Evolutionary conservation across 495 filamentous ascomycete species (phyloP), one percentile per base, ranked within the genome.

Genomic region (Pyrenula massariospora): DNA sequence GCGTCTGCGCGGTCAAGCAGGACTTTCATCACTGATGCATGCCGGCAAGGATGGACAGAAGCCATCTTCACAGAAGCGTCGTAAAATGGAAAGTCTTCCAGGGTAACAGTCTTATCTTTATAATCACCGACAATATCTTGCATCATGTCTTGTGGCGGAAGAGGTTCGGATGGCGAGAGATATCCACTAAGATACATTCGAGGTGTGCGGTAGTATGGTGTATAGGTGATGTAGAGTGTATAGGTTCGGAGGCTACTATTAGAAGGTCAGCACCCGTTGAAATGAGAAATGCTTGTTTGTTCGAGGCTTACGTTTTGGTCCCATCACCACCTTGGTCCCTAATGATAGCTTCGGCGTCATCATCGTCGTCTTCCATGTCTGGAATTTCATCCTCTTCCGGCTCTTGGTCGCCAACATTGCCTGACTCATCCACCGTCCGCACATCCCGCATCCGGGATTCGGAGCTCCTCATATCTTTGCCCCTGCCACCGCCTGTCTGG

Each of bases 81-180:
- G 64, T 88, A 91, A 76, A 91, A 94, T 22, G 90, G 90, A 68
- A 99, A 99, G 67, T 96, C 89, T 69, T 99, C 94, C 48, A 97
- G 82, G 15, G 94, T 99, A 58, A 99, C 93, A 8, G 93, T 99
- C 75, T 99, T 99, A 73, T 97, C 92, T 66, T 95, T 95, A 77
- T 99, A 99, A 77, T 99, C 94, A 63, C 94, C 92, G 24, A 96
- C 87, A 63, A 99, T 97, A 63, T 99, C 94, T 66, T 99, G 93
- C 87, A 97, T 95, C 94, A 99, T 97, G 22, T 86, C 77, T 22
- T 86, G 81, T 1, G 93, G 94, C 3, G 87, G 80, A 22, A 96
- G 87, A 3, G 95, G 91, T 60, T 88, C 83, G 22, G 88, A 86
- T 55, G 83, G 79, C n/a, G 86, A 80, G 2, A 81, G 75, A 68